phyloP scores from a whole-genome alignment of 345 rosid species.

The Tarenaya hassleriana region DNA sequence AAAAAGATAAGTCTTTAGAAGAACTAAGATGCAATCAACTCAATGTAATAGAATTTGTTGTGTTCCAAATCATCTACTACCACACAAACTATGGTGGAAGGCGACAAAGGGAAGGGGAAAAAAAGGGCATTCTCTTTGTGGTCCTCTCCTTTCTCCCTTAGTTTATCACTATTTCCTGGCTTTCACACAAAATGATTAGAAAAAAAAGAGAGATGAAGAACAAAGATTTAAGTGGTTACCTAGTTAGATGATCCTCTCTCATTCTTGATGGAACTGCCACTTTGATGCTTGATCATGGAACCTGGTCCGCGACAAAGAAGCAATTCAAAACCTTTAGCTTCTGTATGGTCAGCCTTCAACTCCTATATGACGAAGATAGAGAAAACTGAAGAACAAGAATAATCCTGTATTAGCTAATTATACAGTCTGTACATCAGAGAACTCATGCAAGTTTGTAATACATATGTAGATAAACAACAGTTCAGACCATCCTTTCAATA shows the following conservation, averaged over 20 bases:
- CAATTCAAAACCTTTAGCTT: slow-evolving; percentile 15
- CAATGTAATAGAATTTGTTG: slow-evolving; percentile 5
- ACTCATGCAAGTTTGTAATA: slow-evolving; percentile 3
- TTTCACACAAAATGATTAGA: too few relatives aligned
- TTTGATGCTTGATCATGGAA: slow-evolving; percentile 10
- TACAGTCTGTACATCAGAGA: slow-evolving; percentile 9
- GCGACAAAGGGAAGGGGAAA: slow-evolving; percentile 5
- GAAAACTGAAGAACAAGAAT: slow-evolving; percentile 6
- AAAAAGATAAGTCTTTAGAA: background rate
- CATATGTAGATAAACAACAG: slow-evolving; percentile 20
- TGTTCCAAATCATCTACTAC: slow-evolving; percentile 18
- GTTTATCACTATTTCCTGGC: slow-evolving; percentile 11
- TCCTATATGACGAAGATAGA: background rate
- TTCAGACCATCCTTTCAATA: slow-evolving; percentile 13
- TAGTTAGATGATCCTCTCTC: slow-evolving; percentile 11
- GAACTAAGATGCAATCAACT: background rate
- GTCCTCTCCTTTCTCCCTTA: slow-evolving; percentile 19
- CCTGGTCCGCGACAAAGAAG: slow-evolving; percentile 5
- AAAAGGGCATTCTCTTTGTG: slow-evolving; percentile 7
- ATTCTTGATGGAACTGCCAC: background rate
- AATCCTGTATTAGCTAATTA: background rate
- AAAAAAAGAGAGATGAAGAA: too few relatives aligned
- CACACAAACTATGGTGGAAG: slow-evolving; percentile 14
- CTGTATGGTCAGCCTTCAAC: too few relatives aligned
- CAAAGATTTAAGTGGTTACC: too few relatives aligned